A percentile compares a stretch with the other conserved stretches of the same genome.
phyloP scores from a whole-genome alignment of 1,284 basidiomycete genomes.

The Austropuccinia psidii region DNA sequence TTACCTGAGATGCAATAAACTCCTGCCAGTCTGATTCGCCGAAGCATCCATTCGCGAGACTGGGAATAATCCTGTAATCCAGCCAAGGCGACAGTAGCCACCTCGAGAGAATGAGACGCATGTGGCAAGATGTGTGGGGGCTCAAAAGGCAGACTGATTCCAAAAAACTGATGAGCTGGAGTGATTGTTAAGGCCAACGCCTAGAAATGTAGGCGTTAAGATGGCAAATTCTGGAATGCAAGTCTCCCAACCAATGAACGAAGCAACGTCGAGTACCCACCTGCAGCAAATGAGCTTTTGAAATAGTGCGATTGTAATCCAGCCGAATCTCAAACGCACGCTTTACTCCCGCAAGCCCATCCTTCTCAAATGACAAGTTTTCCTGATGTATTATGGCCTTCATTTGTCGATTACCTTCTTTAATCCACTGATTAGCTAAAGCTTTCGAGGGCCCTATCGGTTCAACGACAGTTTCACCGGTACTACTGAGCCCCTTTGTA shows the following conservation, averaged over 20 bases:
- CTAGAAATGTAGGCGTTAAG: background rate
- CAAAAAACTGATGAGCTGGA: constrained; percentile 11
- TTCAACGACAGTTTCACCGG: background rate
- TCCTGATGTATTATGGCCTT: background rate
- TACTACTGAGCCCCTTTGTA: background rate
- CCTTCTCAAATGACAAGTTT: background rate
- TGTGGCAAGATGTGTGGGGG: constrained; percentile 15
- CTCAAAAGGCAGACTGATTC: constrained; percentile 7
- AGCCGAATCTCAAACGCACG: constrained; percentile 13
- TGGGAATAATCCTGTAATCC: constrained; percentile 5
- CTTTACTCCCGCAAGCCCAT: constrained; percentile 4
- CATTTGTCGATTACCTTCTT: constrained; percentile 7
- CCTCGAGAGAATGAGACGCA: constrained; percentile 7
- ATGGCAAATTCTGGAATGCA: background rate
- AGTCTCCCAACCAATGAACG: background rate
- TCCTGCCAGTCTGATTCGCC: constrained; percentile 10
- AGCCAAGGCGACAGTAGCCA: background rate
- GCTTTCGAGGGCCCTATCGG: constrained; percentile 16
- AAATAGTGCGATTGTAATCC: constrained; percentile 6
- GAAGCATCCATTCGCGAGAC: constrained; percentile 27
- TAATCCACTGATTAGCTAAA: constrained; percentile 11
- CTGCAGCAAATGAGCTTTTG: background rate
- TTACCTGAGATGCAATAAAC: constrained; percentile 20
- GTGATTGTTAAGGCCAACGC: background rate
- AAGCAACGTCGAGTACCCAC: background rate